phyloP scores from a whole-genome alignment of 2,329 filamentous ascomycete species.

The Alternaria dauci region DNA sequence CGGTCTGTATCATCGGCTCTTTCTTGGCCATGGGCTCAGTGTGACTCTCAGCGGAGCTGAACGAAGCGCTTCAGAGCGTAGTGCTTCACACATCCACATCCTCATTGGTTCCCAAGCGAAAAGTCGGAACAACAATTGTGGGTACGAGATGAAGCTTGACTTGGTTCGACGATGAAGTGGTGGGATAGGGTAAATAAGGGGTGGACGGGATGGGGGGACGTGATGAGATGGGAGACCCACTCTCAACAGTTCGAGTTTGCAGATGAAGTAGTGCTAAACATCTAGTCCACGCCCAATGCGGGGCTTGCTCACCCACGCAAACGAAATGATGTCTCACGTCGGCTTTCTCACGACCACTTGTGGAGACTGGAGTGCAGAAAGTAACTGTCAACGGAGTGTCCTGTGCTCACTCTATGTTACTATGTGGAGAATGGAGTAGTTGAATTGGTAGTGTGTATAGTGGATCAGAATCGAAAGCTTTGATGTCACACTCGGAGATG shows the following conservation, averaged over 20 bases:
- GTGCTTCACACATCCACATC: neutral
- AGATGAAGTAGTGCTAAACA: constrained; percentile 3
- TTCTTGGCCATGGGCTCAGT: neutral
- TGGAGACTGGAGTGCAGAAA: constrained; percentile 19
- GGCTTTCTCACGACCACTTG: constrained; percentile 3
- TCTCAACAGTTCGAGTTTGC: constrained; percentile 31
- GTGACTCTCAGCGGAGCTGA: constrained; percentile 1
- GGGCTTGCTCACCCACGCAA: constrained; percentile 2
- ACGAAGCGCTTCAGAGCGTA: neutral
- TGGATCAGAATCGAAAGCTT: constrained; percentile 4
- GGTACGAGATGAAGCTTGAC: neutral
- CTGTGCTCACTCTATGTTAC: constrained; percentile 4
- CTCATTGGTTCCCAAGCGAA: neutral
- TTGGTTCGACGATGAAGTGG: neutral
- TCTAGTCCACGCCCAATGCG: neutral
- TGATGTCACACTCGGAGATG: constrained; percentile 11
- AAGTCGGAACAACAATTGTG: neutral
- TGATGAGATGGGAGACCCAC: constrained; percentile 18
- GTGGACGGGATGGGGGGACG: neutral
- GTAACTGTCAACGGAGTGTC: neutral
- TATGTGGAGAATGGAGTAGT: constrained; percentile 18
- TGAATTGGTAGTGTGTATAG: constrained; percentile 3
- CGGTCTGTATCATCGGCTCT: neutral
- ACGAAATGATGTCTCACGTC: neutral
- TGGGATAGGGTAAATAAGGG: constrained; percentile 7